Percentiles rank a stretch among this genome's conserved stretches.
These are phyloP conservation scores for Blastosporella zonata DNA, from an alignment of 1,284 basidiomycete species.

Conservation along the genomic window DNA sequence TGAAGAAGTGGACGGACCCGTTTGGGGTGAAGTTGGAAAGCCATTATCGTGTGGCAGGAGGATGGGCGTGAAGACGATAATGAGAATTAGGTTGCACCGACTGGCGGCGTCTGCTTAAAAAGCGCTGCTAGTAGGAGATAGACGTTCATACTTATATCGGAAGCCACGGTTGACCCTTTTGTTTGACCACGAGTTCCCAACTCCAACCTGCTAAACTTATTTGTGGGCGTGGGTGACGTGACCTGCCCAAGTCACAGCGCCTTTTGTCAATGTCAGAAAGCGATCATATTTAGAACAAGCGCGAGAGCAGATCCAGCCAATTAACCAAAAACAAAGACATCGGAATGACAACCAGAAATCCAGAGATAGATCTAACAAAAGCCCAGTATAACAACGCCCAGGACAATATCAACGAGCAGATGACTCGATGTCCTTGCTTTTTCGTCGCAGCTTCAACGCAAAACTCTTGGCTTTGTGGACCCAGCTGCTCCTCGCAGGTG, in stretches of 20 bases:
- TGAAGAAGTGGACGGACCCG: constrained; percentile 6
- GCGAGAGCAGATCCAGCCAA: not conserved
- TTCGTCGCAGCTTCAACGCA: constrained; percentile 47
- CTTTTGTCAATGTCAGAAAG: constrained; percentile 8
- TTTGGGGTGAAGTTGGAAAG: constrained; percentile 4
- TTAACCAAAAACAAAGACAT: constrained; percentile 2
- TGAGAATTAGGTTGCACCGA: not conserved
- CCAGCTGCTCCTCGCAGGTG: constrained; percentile 33
- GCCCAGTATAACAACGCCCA: constrained; percentile 5
- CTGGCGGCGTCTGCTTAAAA: not conserved
- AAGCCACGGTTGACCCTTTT: constrained; percentile 10
- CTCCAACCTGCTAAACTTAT: constrained; percentile 1
- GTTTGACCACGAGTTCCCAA: constrained; percentile 1
- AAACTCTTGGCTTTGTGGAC: constrained; percentile 48
- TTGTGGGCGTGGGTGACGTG: constrained; percentile 12
- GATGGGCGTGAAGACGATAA: not conserved
- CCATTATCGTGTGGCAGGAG: constrained; percentile 2
- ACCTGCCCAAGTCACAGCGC: constrained; percentile 12
- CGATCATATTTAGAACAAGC: constrained; percentile 5
- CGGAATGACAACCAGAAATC: constrained; percentile 8
- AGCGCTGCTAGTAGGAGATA: not conserved
- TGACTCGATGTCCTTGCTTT: constrained; percentile 28
- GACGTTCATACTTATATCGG: constrained; percentile 11
- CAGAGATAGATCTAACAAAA: constrained; percentile 10
- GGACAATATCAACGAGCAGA: constrained; percentile 4